Evolutionary conservation across 2,329 filamentous ascomycete species (phyloP), one percentile per base, ranked within the genome.

Genomic region (Pochonia chlamydosporia): DNA sequence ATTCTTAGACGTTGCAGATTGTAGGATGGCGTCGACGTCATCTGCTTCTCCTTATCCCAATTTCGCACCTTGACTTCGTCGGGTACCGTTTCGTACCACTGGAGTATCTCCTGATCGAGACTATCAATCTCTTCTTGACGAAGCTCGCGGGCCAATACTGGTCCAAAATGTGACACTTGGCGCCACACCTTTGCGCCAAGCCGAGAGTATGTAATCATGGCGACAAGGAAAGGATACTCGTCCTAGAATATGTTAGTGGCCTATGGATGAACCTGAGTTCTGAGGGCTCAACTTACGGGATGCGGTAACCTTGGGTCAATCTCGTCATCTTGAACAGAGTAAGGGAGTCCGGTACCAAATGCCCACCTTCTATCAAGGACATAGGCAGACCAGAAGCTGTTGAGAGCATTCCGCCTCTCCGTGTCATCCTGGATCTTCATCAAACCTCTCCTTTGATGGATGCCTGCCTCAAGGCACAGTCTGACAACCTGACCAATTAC

Each of bases 131-230:
- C 85, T 50, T 87, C 82, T 26, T 81, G 79, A 51, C 82, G 82
- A 45, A 87, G 72, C 33, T 86, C 82, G 30, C 78, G 75, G 1
- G 79, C 73, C n/a, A 80, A 70, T 36, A 74, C 65, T 0, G 74
- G 73, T 21, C 86, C 82, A 39, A 82, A 82, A 41, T 84, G 81
- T 30, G 87, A 79, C 10, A 93, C 84, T 3, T 89, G 84, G 46
- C 79, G 81, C 89, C 90, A 96, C 9, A 96, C 87, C 62, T 88
- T 91, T 48, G 89, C 90, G 24, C 84, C 85, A 33, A 96, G 83
- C 46, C 82, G 81, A 39, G 87, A 89, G 62, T 95, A 96, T 1
- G 80, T 78, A 37, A 95, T 85, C 88, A 96, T 95, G 40, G 85
- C 84, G 30, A 83, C 82, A 1, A 96, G 72, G 59, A 92, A 95